Evolutionary conservation across 495 filamentous ascomycete species (phyloP).

Genomic region (Tuber melanosporum): DNA sequence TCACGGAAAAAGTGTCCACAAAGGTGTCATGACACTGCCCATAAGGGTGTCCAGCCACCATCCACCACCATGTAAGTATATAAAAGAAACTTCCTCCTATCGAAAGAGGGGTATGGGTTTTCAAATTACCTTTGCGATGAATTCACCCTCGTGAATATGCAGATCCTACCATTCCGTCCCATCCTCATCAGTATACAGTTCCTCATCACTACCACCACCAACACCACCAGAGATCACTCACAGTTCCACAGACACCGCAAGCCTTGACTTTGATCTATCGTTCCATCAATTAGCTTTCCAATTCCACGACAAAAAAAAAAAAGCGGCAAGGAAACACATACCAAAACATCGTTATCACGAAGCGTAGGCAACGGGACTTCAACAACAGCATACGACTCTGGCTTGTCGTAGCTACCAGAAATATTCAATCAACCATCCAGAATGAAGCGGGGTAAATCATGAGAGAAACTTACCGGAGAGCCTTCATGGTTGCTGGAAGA

Average conservation of each 20-base stretch:
- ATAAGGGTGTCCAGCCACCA: slow-evolving; percentile 26
- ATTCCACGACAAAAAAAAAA: not conserved
- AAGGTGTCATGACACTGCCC: slow-evolving; percentile 25
- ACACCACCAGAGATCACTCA: slow-evolving; percentile 30
- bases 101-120: not conserved
- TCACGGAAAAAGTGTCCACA: slow-evolving; percentile 25
- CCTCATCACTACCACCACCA: not conserved
- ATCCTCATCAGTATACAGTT: slow-evolving; percentile 16
- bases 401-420: slow-evolving; percentile 55
- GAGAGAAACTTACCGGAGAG: slow-evolving; percentile 49
- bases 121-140: slow-evolving; percentile 52
- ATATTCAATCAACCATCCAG: slow-evolving; percentile 14
- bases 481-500: slow-evolving; percentile 57
- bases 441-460: slow-evolving; percentile 6
- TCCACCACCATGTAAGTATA: slow-evolving; percentile 1
- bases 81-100: slow-evolving; percentile 5
- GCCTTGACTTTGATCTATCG: slow-evolving; percentile 55
- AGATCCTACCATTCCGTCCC: slow-evolving; percentile 32
- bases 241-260: slow-evolving; percentile 64
- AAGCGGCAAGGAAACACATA: slow-evolving; percentile 29
- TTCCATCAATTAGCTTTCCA: slow-evolving; percentile 12
- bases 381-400: slow-evolving; percentile 54
- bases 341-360: slow-evolving; percentile 56
- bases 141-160: slow-evolving; percentile 63
- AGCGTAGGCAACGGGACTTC: slow-evolving; percentile 56